Evolutionary conservation across 345 rosid species (phyloP), one percentile per base, ranked within the genome.

Genomic region (Anacardium occidentale): DNA sequence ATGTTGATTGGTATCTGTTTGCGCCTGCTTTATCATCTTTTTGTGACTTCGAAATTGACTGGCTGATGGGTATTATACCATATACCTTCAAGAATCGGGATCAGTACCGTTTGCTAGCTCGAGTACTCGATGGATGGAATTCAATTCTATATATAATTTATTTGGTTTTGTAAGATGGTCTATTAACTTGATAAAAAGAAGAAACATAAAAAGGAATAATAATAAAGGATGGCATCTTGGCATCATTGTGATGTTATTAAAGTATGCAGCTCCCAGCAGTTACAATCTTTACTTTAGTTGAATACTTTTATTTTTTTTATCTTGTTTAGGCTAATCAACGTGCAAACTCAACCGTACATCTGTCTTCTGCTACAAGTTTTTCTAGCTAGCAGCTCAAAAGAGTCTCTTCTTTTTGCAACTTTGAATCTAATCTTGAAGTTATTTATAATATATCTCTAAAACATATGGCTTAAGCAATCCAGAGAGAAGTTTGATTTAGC

Each of bases 311-410:
- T 29, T 29, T 29, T 29, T 29, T 79, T 29, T 29, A 1, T 29
- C 3, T 29, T 82, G 83, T 85, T 76, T 76, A 74, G 84, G 83
- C 83, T 80, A 80, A 80, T 82, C 83, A 83, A 37, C 66, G 29
- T 48, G 59, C 55, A 58, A 61, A 65, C 47, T 59, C 58, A 62
- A 57, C 20, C 20, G 10, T 12, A 20, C 9, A 68, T 47, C 54
- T 71, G 52, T 72, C 83, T 85, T 85, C 56, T 47, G 25, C 78
- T 66, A 11, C 57, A 82, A 78, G 86, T 76, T 80, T 75, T 55
- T 42, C 42, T 17, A 22, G 29, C 29, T 71, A 18, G 54, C 21
- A 60, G 29, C 66, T 66, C 51, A 51, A 75, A 80, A 76, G 79
- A 66, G 47, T 64, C 26, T 1, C 69, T 76, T 80, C 78, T 80